Conservation (phyloP, 2,329 filamentous ascomycete genomes). For the Paecilomyces variotii region DNA sequence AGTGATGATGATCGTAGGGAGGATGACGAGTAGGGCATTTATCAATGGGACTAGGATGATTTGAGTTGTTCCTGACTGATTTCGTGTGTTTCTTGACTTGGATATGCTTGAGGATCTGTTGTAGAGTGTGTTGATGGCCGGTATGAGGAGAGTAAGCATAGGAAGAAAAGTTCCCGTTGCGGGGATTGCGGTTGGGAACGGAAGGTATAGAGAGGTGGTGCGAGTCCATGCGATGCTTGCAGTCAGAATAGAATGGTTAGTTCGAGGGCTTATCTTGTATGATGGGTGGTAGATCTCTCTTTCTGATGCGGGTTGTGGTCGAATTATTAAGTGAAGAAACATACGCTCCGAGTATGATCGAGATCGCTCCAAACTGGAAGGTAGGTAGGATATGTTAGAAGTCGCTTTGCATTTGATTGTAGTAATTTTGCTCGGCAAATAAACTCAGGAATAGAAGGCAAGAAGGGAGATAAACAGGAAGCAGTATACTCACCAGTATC, state of each 20-base stretch:
- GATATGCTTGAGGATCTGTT: conserved; percentile 1
- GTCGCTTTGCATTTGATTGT: neutral
- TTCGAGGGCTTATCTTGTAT: neutral
- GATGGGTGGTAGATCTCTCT: neutral
- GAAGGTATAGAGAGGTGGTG: conserved; percentile 15
- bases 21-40: conserved; percentile 15
- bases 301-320: neutral
- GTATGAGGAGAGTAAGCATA: neutral
- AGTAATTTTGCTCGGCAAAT: neutral
- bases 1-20: conserved; percentile 22
- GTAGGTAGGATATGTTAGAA: neutral
- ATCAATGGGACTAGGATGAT: conserved; percentile 1
- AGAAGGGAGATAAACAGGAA: neutral
- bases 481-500: neutral
- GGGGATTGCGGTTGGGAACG: conserved; percentile 17
- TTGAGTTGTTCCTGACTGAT: neutral
- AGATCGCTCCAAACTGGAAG: neutral
- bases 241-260: neutral
- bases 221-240: conserved; percentile 20
- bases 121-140: neutral
- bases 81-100: neutral
- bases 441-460: neutral
- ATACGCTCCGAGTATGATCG: conserved; percentile 13
- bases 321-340: neutral
- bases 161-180: conserved; percentile 14